Conservation (phyloP, 208 protist genomes). For the Acanthamoeba sp. region DNA sequence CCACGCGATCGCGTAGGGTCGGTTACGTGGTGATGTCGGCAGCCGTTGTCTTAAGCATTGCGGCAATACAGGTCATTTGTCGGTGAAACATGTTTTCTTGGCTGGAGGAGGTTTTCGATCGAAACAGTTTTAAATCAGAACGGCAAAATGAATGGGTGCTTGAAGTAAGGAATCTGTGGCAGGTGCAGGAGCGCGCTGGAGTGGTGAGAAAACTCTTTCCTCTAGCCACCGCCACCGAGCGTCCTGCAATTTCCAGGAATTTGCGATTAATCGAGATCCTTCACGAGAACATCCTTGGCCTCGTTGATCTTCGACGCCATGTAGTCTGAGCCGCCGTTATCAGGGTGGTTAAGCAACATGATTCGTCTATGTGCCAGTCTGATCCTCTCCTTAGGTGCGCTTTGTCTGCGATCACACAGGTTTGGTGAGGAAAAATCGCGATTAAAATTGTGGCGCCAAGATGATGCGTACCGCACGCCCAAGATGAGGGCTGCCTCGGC, state of each 20-base stretch:
- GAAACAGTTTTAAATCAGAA: too few species aligned
- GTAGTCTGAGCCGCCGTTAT: slow-evolving; percentile 86
- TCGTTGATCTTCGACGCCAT: slow-evolving; percentile 84
- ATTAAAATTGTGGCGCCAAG: neutral
- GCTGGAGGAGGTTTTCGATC: too few species aligned
- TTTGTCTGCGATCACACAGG: neutral
- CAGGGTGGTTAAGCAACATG: slow-evolving; percentile 88
- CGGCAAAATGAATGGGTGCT: too few species aligned
- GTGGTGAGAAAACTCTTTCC: slow-evolving; percentile 66
- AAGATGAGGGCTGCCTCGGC: slow-evolving; percentile 85
- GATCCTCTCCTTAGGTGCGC: slow-evolving; percentile 78
- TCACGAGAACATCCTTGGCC: slow-evolving; percentile 32
- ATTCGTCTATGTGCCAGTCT: slow-evolving; percentile 79
- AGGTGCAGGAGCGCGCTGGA: too few species aligned
- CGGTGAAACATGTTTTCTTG: neutral
- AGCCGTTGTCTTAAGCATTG: neutral
- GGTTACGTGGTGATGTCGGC: neutral
- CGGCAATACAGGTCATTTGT: neutral
- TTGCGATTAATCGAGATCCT: neutral
- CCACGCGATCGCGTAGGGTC: neutral
- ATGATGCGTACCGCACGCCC: slow-evolving; percentile 76
- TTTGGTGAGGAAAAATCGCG: neutral
- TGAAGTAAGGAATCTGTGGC: too few species aligned
- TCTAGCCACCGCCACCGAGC: neutral
- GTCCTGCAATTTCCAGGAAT: too few species aligned